A percentile compares a stretch with the other conserved stretches of the same genome.
Evolutionary conservation across 805 yeast species (phyloP).

Genomic region (Hanseniaspora valbyensis): DNA sequence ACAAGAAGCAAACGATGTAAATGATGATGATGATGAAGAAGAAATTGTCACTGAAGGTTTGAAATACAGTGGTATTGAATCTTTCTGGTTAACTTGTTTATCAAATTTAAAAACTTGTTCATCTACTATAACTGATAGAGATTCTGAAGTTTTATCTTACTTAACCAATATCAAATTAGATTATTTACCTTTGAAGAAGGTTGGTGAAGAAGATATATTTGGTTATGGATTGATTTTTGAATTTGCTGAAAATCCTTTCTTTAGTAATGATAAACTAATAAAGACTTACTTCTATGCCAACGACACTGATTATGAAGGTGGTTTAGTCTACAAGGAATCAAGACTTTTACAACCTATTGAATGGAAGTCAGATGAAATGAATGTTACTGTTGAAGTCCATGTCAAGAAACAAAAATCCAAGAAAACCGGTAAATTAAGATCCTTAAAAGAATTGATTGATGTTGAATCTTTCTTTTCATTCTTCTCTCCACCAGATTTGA

Average conservation of each 20-base stretch:
- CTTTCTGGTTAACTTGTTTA: slow-evolving; percentile 93
- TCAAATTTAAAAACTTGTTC: slow-evolving; percentile 72
- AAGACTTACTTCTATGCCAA: slow-evolving; percentile 91
- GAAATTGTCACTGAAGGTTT: slow-evolving; percentile 37
- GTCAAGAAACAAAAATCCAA: slow-evolving; percentile 96
- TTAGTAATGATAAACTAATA: slow-evolving; percentile 58
- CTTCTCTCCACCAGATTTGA: slow-evolving; percentile 84
- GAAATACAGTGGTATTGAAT: slow-evolving; percentile 66
- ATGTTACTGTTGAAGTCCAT: slow-evolving; percentile 78
- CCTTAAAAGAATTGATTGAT: slow-evolving; percentile 90
- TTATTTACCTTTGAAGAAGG: slow-evolving; percentile 41
- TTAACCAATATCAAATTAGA: slow-evolving; percentile 64
- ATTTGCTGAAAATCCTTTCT: slow-evolving; percentile 52
- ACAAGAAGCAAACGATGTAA: slow-evolving; percentile 34
- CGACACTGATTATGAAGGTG: slow-evolving; percentile 89
- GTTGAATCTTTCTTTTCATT: slow-evolving; percentile 90
- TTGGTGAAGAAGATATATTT: slow-evolving; percentile 37
- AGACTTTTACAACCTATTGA: slow-evolving; percentile 68
- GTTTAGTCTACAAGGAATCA: slow-evolving; percentile 93
- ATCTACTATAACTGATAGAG: slow-evolving; percentile 81
- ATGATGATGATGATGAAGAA: slow-evolving; percentile 33
- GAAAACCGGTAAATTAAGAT: slow-evolving; percentile 90
- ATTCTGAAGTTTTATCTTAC: slow-evolving; percentile 64
- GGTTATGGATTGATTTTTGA: slow-evolving; percentile 71
- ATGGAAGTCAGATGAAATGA: slow-evolving; percentile 71